Evolutionary conservation across 2,329 filamentous ascomycete genomes (phyloP).

Genomic region (Fusarium compactum): DNA sequence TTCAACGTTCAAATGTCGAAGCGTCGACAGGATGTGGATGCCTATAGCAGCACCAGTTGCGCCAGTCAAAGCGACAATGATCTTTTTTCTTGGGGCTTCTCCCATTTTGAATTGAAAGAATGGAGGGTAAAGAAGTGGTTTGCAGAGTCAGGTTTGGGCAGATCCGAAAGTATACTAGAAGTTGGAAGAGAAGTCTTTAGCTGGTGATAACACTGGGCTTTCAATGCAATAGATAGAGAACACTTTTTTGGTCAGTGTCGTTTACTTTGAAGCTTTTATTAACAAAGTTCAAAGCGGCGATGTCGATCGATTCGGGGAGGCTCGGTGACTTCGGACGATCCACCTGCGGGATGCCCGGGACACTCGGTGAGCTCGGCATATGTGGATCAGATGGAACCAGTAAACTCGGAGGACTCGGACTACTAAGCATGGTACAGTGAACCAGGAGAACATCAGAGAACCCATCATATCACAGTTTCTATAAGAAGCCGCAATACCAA

Average conservation of each 20-base stretch:
- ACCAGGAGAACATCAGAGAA: neutral
- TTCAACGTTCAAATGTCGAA: constrained; percentile 59
- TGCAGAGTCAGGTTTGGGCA: neutral
- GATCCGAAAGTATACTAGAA: neutral
- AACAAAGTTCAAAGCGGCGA: neutral
- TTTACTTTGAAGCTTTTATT: neutral
- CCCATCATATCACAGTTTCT: neutral
- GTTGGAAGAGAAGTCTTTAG: neutral
- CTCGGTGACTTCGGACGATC: constrained; percentile 5
- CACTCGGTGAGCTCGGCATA: constrained; percentile 11
- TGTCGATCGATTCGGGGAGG: neutral
- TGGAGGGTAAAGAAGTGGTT: too few relatives aligned
- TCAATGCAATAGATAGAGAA: neutral
- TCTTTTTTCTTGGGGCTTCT: constrained; percentile 40
- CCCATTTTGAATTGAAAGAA: neutral
- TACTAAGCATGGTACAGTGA: neutral
- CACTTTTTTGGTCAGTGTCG: neutral
- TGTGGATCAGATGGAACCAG: constrained; percentile 6
- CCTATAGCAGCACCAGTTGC: constrained; percentile 61
- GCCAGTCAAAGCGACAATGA: constrained; percentile 63
- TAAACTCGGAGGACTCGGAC: constrained; percentile 9
- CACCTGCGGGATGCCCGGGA: neutral
- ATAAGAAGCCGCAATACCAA: neutral
- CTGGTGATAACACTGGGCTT: neutral
- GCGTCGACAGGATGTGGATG: constrained; percentile 56